Evolutionary conservation across 108 stramenopile genomes (phyloP), one percentile per base, ranked within the genome.

Genomic region (Cyclotella atomus): DNA sequence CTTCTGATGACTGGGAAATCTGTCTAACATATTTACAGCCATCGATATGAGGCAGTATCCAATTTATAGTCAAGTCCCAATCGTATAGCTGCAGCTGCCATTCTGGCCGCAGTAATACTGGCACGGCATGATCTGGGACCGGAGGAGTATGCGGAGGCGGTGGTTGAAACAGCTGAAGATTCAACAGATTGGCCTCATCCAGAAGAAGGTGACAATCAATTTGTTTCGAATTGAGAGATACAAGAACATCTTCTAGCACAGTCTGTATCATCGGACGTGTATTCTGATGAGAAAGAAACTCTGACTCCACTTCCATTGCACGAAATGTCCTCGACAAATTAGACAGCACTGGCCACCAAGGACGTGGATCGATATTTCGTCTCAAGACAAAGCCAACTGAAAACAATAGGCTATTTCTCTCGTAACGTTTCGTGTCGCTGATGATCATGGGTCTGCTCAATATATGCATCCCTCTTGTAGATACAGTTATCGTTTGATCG

Each of bases 41-140:
- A 74, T 97, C 94, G 59, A 97, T 90, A 70, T 96, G 91, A n/a
- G 91, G 77, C 23, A 95, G 75, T 8, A 94, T 87, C 93, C 95
- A 95, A 62, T 92, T 90, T 49, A 96, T 90, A 1, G 93, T 89
- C 34, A 96, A 65, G 65, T 96, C 95, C 93, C 95, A 96, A 65
- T 92, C 90, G 76, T 87, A 90, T 85, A 76, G 78, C 71, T 87
- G 84, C 0, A 94, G 68, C 59, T 92, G 89, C 71, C 85, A 82
- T 70, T 92, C 88, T 29, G 87, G 81, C 24, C 84, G 75, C 8
- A 96, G 65, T 12, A 96, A 65, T 46, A 96, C 76, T 2, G 95
- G 95, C 12, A 96, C 95, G 10, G 82, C 82, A 61, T 91, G 67
- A 61, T 93, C 90, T 29, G 83, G 79, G 5, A 96, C 89, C 17